Conservation (phyloP, 371 early-diverging fungal genomes). For the Catenaria anguillulae region DNA sequence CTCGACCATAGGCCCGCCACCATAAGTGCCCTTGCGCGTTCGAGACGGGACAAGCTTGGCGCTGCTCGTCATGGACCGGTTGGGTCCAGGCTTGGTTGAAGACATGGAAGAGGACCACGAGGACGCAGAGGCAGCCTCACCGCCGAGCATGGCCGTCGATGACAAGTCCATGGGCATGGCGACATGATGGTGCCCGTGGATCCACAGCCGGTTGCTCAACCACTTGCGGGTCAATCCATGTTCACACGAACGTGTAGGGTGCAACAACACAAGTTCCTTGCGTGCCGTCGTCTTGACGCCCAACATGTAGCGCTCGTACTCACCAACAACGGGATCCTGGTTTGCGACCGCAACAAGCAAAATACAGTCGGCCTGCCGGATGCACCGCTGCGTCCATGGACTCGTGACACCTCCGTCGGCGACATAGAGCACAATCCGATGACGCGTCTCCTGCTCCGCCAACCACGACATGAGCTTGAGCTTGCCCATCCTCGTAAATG, state of each 20-base stretch:
- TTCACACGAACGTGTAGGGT: constrained; percentile 53
- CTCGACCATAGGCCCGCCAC: background rate
- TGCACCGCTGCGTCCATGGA: constrained; percentile 90
- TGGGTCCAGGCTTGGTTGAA: too few species aligned
- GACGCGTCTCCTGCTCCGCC: constrained; percentile 79
- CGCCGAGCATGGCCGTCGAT: background rate
- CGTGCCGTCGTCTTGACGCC: constrained; percentile 91
- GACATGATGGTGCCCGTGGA: constrained; percentile 91
- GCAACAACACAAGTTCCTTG: constrained; percentile 84
- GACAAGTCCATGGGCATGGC: background rate
- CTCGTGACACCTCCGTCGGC: constrained; percentile 82
- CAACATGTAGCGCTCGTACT: constrained; percentile 76
- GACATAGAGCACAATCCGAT: constrained; percentile 73
- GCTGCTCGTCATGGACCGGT: too few species aligned
- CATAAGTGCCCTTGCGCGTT: background rate
- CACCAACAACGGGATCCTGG: constrained; percentile 74
- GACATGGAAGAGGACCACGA: too few species aligned
- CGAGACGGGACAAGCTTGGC: background rate
- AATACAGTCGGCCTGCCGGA: constrained; percentile 93
- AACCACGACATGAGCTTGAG: constrained; percentile 83
- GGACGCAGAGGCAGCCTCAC: background rate
- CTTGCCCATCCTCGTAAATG: constrained; percentile 75
- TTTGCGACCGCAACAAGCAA: constrained; percentile 80
- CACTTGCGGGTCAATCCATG: constrained; percentile 77
- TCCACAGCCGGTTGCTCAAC: constrained; percentile 85